Percentiles rank a stretch among this genome's conserved stretches.
Conservation (phyloP, 169 alveolate genomes). For the Eimeria maxima region DNA sequence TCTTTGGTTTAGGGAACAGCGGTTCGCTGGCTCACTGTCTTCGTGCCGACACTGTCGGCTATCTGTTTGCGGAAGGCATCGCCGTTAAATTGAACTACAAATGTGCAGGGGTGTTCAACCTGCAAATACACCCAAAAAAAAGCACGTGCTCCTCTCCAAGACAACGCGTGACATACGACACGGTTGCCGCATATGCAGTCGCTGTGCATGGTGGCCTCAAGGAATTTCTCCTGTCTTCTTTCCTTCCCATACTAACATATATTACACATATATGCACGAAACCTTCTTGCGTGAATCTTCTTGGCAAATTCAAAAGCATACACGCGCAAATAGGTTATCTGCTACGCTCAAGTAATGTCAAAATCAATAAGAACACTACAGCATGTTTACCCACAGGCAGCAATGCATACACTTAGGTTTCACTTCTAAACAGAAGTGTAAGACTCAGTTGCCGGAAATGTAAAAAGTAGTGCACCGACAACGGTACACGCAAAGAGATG, state of each 20-base stretch:
- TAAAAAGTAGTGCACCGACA: neutral
- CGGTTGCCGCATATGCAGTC: neutral
- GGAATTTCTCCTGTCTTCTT: neutral
- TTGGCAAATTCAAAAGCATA: too few relatives aligned
- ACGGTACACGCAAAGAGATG: neutral
- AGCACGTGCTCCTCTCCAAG: neutral
- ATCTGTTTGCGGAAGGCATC: constrained; percentile 82
- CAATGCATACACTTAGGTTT: too few relatives aligned
- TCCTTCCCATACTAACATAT: too few relatives aligned
- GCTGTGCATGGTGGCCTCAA: neutral
- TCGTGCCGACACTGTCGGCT: constrained; percentile 42
- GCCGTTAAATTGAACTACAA: constrained; percentile 74
- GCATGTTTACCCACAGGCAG: too few relatives aligned
- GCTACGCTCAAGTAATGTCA: too few relatives aligned
- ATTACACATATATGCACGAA: too few relatives aligned
- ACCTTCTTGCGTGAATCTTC: too few relatives aligned
- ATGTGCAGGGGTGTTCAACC: constrained; percentile 76
- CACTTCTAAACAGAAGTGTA: too few relatives aligned
- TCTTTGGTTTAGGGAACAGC: neutral
- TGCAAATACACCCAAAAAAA: neutral
- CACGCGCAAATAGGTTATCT: too few relatives aligned
- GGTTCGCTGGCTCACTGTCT: constrained; percentile 35
- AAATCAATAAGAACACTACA: too few relatives aligned
- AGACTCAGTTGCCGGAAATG: neutral
- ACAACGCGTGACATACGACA: neutral